Base-by-base conservation (phyloP, 768 basidiomycete genomes). In the Boletus reticuloceps region DNA sequence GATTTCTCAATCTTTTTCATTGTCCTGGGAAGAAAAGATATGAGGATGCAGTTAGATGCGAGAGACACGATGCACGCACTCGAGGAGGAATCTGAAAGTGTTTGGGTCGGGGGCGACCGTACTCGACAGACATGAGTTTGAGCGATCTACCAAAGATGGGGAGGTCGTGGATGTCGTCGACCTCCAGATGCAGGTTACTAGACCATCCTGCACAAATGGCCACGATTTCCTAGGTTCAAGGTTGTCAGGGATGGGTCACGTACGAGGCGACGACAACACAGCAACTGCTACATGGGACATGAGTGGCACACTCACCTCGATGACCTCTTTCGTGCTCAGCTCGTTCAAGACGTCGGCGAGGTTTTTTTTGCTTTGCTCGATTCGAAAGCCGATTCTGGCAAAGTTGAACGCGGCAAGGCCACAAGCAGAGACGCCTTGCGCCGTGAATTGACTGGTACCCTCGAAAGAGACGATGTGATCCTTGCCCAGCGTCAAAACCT, bases 341-440 rank as follows among this genome's bases (percentile, higher is more conserved):
- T 54, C 59, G 47, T 61, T 39, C 66, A 69, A 31, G 9, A 65
- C 31, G 3, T 69, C 63, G 5, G 47, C 0, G 9, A 58, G 49
- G 11, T 37, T 53, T 38, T 27, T 42, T 12, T 9, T 53, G 20
- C 44, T 34, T 9, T 59, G 46, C 10, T 67, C 63, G 27, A 67
- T 58, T n/a, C 61, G 64, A 34, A 84, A 76, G 10, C 78, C 72
- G 8, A 82, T 60, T 50, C 84, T 74, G 12, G 80, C 82, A 56
- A 83, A 86, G 63, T 88, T 87, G 63, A 88, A 68, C 2, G 82
- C 81, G 22, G 86, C 86, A 25, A 89, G 74, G 17, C 87, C 87
- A 56, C 86, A 88, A 3, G 85, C 77, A 40, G 86, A 81, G 31
- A 71, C 60, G 4, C 69, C 67, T 25, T 56, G 69, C 12, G 75